A percentile compares a stretch with the other conserved stretches of the same genome.
Conservation (phyloP, 139 green algal genomes). For the Chlamydomonas schloesseri region DNA sequence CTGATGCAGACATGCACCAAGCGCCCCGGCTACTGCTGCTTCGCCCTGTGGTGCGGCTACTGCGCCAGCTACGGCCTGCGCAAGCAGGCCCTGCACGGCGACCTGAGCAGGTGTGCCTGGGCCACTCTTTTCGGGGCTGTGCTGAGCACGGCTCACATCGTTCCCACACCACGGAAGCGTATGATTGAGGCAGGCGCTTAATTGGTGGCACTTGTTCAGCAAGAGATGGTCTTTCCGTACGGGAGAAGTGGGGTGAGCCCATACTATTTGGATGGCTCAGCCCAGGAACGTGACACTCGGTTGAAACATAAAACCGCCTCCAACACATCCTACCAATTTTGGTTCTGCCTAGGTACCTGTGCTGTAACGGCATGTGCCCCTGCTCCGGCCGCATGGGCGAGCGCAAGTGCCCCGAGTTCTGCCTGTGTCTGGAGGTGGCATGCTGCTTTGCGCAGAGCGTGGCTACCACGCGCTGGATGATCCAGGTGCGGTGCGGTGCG, state of each 20-base stretch:
- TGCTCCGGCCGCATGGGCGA: conserved; percentile 79
- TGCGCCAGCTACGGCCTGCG: conserved; percentile 78
- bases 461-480: conserved; percentile 76
- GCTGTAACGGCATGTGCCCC: conserved; percentile 84
- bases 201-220: too few relatives aligned
- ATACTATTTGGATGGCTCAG: too few relatives aligned
- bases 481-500: conserved; percentile 69
- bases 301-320: too few relatives aligned
- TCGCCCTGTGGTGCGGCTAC: conserved; percentile 46
- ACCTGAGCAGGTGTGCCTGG: conserved; percentile 75
- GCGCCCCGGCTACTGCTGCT: conserved; percentile 45
- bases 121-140: neutral
- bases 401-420: conserved; percentile 72
- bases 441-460: conserved; percentile 75
- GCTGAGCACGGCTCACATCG: too few relatives aligned
- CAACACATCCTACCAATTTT: too few relatives aligned
- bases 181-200: too few relatives aligned
- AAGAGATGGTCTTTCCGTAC: too few relatives aligned
- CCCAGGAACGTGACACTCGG: too few relatives aligned
- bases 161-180: too few relatives aligned
- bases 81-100: conserved; percentile 78
- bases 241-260: too few relatives aligned
- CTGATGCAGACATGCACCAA: conserved; percentile 26
- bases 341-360: conserved; percentile 78
- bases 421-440: conserved; percentile 81